phyloP scores from a whole-genome alignment of 1,139 yeast species.

The Yamadazyma pseudoaaseri region DNA sequence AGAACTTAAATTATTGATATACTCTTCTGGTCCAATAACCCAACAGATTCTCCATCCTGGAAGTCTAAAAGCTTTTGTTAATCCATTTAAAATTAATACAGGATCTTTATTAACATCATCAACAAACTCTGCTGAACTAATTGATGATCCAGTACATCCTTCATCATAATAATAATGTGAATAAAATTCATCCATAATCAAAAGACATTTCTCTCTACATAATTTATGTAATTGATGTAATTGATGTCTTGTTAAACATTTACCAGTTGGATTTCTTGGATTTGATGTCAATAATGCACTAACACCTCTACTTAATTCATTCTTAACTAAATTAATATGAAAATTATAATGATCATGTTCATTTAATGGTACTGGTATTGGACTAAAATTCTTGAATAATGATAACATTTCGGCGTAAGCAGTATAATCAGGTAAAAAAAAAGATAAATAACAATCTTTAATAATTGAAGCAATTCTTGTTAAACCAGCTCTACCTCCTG shows the following conservation, averaged over 20 bases:
- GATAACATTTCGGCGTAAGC: constrained; percentile 75
- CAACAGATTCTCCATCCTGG: constrained; percentile 75
- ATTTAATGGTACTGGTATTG: constrained; percentile 64
- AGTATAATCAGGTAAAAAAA: constrained; percentile 67
- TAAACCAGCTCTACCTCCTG: constrained; percentile 70
- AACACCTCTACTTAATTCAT: constrained; percentile 61
- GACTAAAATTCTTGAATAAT: constrained; percentile 63
- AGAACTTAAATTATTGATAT: constrained; percentile 55
- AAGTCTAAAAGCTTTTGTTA: constrained; percentile 63
- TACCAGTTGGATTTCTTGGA: constrained; percentile 70
- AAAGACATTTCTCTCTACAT: constrained; percentile 56
- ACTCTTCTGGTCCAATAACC: constrained; percentile 67
- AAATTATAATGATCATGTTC: constrained; percentile 62
- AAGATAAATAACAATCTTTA: constrained; percentile 60
- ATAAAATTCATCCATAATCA: constrained; percentile 70
- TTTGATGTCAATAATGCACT: constrained; percentile 62
- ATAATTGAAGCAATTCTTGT: constrained; percentile 67
- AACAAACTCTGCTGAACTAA: constrained; percentile 54
- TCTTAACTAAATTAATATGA: constrained; percentile 54
- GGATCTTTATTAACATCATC: constrained; percentile 63
- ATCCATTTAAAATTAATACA: constrained; percentile 61
- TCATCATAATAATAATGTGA: constrained; percentile 64
- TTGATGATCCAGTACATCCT: constrained; percentile 55
- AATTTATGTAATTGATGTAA: constrained; percentile 52
- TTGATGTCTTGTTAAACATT: constrained; percentile 52